phyloP scores from a whole-genome alignment of 768 basidiomycete species.

The Rhizopogon salebrosus region DNA sequence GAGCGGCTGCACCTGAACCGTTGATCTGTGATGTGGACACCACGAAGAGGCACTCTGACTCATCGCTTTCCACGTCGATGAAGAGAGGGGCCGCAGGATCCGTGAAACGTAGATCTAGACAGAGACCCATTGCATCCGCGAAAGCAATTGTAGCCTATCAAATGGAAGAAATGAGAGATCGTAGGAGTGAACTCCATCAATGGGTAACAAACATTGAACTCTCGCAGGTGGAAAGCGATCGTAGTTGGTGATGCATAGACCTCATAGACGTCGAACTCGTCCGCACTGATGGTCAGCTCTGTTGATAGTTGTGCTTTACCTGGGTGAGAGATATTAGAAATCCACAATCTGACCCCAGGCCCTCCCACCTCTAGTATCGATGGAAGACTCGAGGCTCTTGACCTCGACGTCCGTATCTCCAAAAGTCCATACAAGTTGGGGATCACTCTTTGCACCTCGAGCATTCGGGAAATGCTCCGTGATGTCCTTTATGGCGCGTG shows the following conservation, averaged over 20 bases:
- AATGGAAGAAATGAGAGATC: neutral
- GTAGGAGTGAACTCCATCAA: neutral
- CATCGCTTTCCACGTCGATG: conserved; percentile 70
- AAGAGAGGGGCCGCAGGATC: conserved; percentile 70
- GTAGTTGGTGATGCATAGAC: conserved; percentile 57
- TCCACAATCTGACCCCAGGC: neutral
- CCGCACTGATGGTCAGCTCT: conserved; percentile 68
- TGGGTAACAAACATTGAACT: conserved; percentile 61
- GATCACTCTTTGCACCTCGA: conserved; percentile 61
- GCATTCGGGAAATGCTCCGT: conserved; percentile 75
- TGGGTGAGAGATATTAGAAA: conserved; percentile 19
- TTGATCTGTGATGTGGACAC: conserved; percentile 71
- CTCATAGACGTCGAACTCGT: conserved; percentile 79
- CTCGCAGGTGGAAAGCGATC: conserved; percentile 75
- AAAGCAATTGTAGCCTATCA: conserved; percentile 72
- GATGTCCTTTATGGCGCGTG: conserved; percentile 68
- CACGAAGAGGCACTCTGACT: conserved; percentile 62
- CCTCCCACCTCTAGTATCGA: conserved; percentile 56
- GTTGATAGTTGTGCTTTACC: conserved; percentile 65
- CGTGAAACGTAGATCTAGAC: conserved; percentile 72
- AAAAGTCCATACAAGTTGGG: conserved; percentile 81
- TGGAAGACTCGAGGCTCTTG: conserved; percentile 60
- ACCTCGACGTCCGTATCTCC: conserved; percentile 61
- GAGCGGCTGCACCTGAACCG: conserved; percentile 12
- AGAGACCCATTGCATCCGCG: conserved; percentile 62